Base-by-base conservation (phyloP, 2,329 filamentous ascomycete genomes). In the Colletotrichum sp. region DNA sequence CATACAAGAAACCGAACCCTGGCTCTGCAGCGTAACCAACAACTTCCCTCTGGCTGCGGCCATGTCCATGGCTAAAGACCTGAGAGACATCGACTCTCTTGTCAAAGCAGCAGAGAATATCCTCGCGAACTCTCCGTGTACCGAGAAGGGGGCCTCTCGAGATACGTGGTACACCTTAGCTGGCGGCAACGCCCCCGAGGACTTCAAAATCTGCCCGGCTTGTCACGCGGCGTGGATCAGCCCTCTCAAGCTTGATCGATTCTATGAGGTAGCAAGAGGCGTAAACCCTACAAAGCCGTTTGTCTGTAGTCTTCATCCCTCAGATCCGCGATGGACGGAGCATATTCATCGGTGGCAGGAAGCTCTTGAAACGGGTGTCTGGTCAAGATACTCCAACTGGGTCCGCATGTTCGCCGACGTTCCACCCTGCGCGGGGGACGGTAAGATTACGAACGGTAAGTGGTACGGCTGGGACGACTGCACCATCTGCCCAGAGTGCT, bases 161-260 rank as follows among this genome's bases (percentile, higher is more conserved):
- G 83, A 83, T 2, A 83, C 81, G 2, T 85, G 83, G 83, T 86
- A 83, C 80, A 85, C 83, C 0, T 49, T 85, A 1, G 19, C 69
- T 0, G 22, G 36, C 13, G 25, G 57, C 15, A 80, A 81, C 2
- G 80, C 75, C 0, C 79, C 81, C 15, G 71, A 76, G 0, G 79
- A 79, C 0, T 80, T 81, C 9, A 78, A 78, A 15, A 77, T 86
- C 1, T 86, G 85, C 36, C 81, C 84, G 32, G 82, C 83, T 6
- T 86, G 84, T 59, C 81, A 82, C 67, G 76, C 77, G 0, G 84
- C 83, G 2, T 78, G 83, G 16, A 55, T 86, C 8, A 74, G 73
- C 7, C 80, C 83, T 1, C 75, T 79, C 7, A 78, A 78, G 1
- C 74, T 84, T 2, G 79, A 72, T 2, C 61, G 75, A 3, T 84